Conservation (phyloP, 1,284 basidiomycete species). For the Waitea zeae region DNA sequence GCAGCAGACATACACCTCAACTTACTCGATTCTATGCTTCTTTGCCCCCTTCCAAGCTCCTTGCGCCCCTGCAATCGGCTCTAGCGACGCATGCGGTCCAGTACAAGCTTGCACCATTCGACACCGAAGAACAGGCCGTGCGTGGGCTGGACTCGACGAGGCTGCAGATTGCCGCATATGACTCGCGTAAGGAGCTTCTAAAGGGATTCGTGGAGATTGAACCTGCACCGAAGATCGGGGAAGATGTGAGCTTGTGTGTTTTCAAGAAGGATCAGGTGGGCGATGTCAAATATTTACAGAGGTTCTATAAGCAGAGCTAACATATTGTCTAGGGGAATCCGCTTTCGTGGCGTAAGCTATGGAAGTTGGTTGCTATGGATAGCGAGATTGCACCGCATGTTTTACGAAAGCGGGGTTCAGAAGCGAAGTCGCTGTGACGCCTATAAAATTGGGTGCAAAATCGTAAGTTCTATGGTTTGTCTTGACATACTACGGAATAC, state of each 20-base stretch:
- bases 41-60: slow-evolving; percentile 30
- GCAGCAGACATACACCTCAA: slow-evolving; percentile 45
- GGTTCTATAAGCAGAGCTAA: not conserved
- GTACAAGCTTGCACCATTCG: slow-evolving; percentile 21
- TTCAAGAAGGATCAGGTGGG: slow-evolving; percentile 47
- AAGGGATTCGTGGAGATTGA: slow-evolving; percentile 60
- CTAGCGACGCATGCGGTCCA: slow-evolving; percentile 31
- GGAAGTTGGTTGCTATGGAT: slow-evolving; percentile 41
- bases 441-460: too few species aligned
- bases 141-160: slow-evolving; percentile 5
- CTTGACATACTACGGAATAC: too few species aligned
- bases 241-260: slow-evolving; percentile 41
- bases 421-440: too few species aligned
- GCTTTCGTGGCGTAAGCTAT: slow-evolving; percentile 56
- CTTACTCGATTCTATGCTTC: slow-evolving; percentile 65
- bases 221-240: slow-evolving; percentile 24
- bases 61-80: slow-evolving; percentile 31
- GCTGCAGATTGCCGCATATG: slow-evolving; percentile 34
- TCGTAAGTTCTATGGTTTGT: too few species aligned
- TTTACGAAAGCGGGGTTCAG: slow-evolving; percentile 23
- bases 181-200: slow-evolving; percentile 38
- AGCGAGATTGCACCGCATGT: slow-evolving; percentile 38
- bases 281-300: slow-evolving; percentile 6
- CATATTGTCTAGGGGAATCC: slow-evolving; percentile 38
- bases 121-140: not conserved